Conservation (phyloP, 306 rosid species). For the Quercus cerris region DNA sequence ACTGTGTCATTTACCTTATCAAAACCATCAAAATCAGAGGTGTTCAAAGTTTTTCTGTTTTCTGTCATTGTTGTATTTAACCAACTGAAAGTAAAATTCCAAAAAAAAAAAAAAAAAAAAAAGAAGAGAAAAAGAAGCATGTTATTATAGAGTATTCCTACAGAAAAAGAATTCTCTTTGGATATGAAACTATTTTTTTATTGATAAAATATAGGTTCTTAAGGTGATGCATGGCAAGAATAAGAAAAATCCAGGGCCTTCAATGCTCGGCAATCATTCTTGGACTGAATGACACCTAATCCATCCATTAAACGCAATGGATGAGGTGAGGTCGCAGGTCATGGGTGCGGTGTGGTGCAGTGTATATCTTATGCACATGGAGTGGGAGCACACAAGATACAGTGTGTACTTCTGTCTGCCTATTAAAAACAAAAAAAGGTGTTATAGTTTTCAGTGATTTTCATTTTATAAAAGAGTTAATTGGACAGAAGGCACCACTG, state of each 20-base stretch:
- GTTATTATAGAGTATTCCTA: constrained; percentile 1
- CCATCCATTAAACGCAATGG: not conserved
- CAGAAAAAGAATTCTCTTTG: not conserved
- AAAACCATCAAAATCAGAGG: constrained; percentile 80
- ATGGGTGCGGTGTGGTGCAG: too few species aligned
- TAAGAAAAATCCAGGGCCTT: not conserved
- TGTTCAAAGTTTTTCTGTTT: constrained; percentile 50
- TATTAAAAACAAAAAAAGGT: not conserved
- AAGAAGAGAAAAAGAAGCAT: not conserved
- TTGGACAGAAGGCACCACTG: not conserved
- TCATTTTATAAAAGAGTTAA: not conserved
- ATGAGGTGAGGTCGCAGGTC: not conserved
- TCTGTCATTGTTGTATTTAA: constrained; percentile 75
- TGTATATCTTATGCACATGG: too few species aligned
- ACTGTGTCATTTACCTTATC: constrained; percentile 58
- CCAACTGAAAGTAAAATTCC: constrained; percentile 60
- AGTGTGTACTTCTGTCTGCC: not conserved
- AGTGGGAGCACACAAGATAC: too few species aligned
- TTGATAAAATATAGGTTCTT: not conserved
- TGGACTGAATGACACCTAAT: not conserved
- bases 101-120: too few species aligned
- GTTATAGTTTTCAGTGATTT: not conserved
- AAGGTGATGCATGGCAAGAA: not conserved
- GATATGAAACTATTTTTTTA: not conserved
- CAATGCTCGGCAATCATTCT: not conserved